phyloP scores from a whole-genome alignment of 768 basidiomycete species.

The Boletus rex-veris region DNA sequence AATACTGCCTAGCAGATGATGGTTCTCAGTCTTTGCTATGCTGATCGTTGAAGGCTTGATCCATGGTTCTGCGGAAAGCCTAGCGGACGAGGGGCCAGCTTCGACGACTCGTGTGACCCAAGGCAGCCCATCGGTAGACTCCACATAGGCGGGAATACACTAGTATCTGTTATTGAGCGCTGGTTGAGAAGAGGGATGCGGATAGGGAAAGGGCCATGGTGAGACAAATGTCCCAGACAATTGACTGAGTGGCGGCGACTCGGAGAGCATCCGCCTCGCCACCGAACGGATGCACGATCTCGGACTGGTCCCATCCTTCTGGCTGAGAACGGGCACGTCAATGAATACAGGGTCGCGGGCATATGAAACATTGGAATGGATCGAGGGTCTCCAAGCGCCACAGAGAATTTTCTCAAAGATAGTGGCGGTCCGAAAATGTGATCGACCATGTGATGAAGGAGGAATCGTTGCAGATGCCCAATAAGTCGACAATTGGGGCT shows the following conservation, averaged over 20 bases:
- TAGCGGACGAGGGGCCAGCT: slow-evolving; percentile 21
- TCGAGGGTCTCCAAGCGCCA: slow-evolving; percentile 25
- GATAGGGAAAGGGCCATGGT: slow-evolving; percentile 25
- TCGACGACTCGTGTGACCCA: slow-evolving; percentile 26
- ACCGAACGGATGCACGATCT: slow-evolving; percentile 23
- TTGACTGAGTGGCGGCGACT: slow-evolving; percentile 20
- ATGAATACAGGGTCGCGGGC: slow-evolving; percentile 21
- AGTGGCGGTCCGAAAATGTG: slow-evolving; percentile 11
- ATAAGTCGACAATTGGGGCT: slow-evolving; percentile 15
- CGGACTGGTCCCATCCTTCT: slow-evolving; percentile 28
- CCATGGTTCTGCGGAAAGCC: slow-evolving; percentile 28
- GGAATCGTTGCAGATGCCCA: slow-evolving; percentile 15
- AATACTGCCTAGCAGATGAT: no score
- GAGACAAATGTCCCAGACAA: slow-evolving; percentile 30
- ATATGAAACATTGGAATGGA: slow-evolving; percentile 2
- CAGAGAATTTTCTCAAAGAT: slow-evolving; percentile 17
- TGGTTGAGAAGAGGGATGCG: slow-evolving; percentile 24
- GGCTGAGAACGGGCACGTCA: slow-evolving; percentile 25
- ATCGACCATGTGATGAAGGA: slow-evolving; percentile 18
- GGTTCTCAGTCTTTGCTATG: slow-evolving; percentile 30
- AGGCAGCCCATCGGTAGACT: slow-evolving; percentile 24
- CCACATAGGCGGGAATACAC: slow-evolving; percentile 28
- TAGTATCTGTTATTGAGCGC: slow-evolving; percentile 25
- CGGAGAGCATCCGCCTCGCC: slow-evolving; percentile 11
- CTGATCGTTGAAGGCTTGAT: slow-evolving; percentile 17